Evolutionary conservation across 148 eudicot genomes (phyloP).

Genomic region (Chenopodium formosanum): DNA sequence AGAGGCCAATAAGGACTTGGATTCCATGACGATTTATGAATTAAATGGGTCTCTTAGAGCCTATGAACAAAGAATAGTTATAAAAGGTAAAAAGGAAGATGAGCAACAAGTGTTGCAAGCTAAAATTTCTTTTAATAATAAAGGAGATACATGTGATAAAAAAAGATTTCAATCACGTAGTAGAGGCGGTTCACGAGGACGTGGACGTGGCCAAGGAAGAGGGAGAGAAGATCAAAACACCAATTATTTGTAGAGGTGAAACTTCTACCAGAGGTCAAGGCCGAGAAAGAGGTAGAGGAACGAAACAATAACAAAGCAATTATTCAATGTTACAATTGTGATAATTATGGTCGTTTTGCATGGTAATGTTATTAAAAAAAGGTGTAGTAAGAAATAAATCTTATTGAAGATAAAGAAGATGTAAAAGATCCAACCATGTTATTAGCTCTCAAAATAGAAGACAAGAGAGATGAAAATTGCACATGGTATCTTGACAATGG

Average conservation of each 20-base stretch:
- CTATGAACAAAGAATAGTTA: no score
- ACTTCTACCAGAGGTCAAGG: neutral
- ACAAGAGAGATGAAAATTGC: neutral
- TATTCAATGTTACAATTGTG: neutral
- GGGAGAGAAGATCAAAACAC: no score
- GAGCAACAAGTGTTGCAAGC: neutral
- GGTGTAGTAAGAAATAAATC: no score
- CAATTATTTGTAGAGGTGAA: no score
- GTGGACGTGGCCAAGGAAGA: neutral
- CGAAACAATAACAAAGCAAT: neutral
- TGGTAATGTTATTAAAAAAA: no score
- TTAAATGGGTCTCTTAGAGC: neutral
- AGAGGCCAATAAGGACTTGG: neutral
- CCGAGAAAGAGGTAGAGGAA: neutral
- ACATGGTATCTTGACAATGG: no score
- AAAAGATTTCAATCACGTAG: neutral
- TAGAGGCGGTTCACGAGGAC: neutral
- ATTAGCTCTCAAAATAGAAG: neutral
- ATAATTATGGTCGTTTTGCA: neutral
- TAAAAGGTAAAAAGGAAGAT: neutral
- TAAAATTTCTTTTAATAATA: neutral
- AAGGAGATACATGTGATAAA: no score
- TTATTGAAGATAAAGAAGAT: no score
- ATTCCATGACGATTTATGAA: neutral
- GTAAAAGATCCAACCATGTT: neutral